phyloP scores from a whole-genome alignment of 495 filamentous ascomycete species.

The Tuber calosporum region DNA sequence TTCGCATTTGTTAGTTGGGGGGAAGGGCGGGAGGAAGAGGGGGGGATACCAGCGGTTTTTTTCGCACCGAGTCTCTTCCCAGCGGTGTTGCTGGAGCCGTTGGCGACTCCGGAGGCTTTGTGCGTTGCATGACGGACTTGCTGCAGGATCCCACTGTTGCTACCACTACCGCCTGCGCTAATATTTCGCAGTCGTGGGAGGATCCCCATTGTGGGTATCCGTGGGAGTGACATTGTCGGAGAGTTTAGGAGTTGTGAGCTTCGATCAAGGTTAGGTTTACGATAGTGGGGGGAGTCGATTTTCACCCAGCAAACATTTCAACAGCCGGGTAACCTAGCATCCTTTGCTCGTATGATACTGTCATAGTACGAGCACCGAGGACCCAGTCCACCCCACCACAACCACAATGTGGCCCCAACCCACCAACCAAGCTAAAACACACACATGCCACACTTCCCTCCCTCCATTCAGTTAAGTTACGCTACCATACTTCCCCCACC shows the following conservation, averaged over 20 bases:
- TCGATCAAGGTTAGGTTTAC: not conserved
- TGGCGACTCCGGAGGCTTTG: conserved; percentile 80
- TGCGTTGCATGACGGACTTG: conserved; percentile 68
- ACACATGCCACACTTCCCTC: not conserved
- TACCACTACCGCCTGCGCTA: not conserved
- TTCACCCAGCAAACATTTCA: not conserved
- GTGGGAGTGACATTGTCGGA: conserved; percentile 26
- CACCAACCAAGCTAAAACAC: not conserved
- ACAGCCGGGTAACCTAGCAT: not conserved
- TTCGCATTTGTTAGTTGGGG: conserved; percentile 23
- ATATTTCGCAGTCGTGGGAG: not conserved
- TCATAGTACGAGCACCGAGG: no score
- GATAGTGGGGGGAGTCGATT: not conserved
- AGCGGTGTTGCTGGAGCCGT: conserved; percentile 70
- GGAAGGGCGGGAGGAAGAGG: not conserved
- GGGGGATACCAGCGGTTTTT: conserved; percentile 62
- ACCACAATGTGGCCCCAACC: no score
- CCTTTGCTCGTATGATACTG: no score
- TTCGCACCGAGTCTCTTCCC: conserved; percentile 94
- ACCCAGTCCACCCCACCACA: no score
- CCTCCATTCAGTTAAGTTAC: not conserved
- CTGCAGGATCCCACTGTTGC: not conserved
- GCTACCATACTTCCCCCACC: not conserved
- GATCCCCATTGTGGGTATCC: conserved; percentile 25
- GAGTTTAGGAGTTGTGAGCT: not conserved